phyloP scores from a whole-genome alignment of 2,329 filamentous ascomycete species.

The Colletotrichum tropicale region DNA sequence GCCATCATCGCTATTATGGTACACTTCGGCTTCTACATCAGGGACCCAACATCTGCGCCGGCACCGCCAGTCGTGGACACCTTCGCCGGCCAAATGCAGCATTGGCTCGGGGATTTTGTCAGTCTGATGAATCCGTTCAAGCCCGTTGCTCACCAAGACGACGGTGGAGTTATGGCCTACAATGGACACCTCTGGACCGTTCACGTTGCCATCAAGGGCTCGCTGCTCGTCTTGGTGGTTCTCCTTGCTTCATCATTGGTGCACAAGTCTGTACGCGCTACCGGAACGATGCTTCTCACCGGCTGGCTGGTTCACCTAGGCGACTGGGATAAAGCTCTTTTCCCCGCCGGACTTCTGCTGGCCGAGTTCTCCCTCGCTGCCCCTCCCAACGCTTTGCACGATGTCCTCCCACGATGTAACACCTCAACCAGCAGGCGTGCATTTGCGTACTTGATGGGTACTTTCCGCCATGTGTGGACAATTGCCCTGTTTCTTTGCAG shows the following conservation, averaged over 20 bases:
- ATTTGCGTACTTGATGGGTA: not conserved
- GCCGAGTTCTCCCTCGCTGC: conserved; percentile 59
- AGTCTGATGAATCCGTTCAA: conserved; percentile 26
- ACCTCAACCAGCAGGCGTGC: not conserved
- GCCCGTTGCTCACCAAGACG: not conserved
- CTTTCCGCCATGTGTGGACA: not conserved
- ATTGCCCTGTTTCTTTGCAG: not conserved
- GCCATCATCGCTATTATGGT: conserved; percentile 42
- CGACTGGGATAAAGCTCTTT: conserved; percentile 1
- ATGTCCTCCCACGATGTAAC: not conserved
- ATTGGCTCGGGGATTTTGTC: conserved; percentile 43
- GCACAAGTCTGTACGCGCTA: conserved; percentile 43
- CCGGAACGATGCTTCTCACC: conserved; percentile 41
- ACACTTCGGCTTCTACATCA: not conserved
- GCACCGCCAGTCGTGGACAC: not conserved
- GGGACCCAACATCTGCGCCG: not conserved
- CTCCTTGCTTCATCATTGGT: conserved; percentile 52
- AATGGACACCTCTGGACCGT: conserved; percentile 68
- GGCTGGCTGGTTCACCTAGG: conserved; percentile 36
- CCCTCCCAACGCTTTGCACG: conserved; percentile 29
- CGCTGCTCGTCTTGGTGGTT: conserved; percentile 59
- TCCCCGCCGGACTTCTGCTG: conserved; percentile 49
- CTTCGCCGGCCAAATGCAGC: conserved; percentile 42
- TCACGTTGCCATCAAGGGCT: conserved; percentile 63
- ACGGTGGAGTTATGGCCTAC: conserved; percentile 37